A percentile compares a stretch with the other conserved stretches of the same genome.
Evolutionary conservation across 768 basidiomycete genomes (phyloP).

Genomic region (Podaxis sp.): DNA sequence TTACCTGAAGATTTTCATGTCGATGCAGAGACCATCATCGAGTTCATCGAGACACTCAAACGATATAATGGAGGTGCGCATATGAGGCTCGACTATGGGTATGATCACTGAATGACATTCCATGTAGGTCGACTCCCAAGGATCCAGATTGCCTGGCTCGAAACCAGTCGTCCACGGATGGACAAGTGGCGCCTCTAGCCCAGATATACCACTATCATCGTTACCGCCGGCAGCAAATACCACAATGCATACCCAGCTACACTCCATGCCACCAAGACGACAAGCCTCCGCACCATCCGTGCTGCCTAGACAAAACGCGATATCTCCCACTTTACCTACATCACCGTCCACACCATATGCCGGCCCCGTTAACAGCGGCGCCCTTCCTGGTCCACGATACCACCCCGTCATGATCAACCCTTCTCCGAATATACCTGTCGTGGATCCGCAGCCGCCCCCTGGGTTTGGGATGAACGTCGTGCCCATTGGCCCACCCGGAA

Average conservation of each 20-base stretch:
- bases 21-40: conserved; percentile 1
- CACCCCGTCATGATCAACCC: neutral
- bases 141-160: neutral
- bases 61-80: conserved; percentile 3
- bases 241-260: neutral
- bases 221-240: neutral
- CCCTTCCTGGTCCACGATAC: neutral
- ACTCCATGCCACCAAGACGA: neutral
- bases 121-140: neutral
- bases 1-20: neutral
- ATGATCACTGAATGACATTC: neutral
- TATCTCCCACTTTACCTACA: neutral
- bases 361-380: neutral
- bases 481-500: conserved; percentile 9
- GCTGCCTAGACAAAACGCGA: neutral
- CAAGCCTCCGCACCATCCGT: neutral
- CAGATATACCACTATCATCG: neutral
- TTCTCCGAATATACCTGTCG: neutral
- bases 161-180: neutral
- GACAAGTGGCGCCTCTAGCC: neutral
- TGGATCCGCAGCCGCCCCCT: neutral
- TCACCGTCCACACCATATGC: neutral
- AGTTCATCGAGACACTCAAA: neutral
- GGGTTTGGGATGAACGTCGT: neutral
- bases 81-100: neutral